phyloP scores from a whole-genome alignment of 139 green algal species.

The Chlorella sorokiniana region DNA sequence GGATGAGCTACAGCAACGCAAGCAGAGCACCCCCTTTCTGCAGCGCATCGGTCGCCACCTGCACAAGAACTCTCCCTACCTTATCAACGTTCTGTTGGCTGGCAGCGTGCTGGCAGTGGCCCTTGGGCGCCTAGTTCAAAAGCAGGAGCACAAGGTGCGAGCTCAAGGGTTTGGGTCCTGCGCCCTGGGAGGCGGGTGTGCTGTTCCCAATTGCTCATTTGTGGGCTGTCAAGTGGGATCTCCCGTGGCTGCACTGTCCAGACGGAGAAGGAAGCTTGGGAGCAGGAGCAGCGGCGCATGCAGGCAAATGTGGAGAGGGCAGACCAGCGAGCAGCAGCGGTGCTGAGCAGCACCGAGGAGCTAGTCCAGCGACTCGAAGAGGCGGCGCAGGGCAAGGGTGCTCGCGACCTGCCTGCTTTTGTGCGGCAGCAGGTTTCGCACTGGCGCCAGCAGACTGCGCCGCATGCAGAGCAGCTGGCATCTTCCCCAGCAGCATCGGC shows the following conservation, averaged over 20 bases:
- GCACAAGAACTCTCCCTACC: constrained; percentile 13
- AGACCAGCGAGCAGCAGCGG: background rate
- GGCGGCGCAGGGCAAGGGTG: background rate
- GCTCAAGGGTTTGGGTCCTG: no score
- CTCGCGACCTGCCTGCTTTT: background rate
- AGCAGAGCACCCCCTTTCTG: background rate
- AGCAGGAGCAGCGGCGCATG: constrained; percentile 29
- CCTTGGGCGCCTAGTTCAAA: constrained; percentile 40
- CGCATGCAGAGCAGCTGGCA: background rate
- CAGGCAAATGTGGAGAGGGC: background rate
- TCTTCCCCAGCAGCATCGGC: background rate
- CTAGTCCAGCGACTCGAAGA: constrained; percentile 10
- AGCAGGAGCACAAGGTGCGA: constrained; percentile 39
- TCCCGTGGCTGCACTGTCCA: background rate
- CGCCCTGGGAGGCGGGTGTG: background rate
- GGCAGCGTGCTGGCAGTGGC: constrained; percentile 51
- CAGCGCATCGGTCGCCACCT: constrained; percentile 40
- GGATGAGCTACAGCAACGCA: constrained; percentile 35
- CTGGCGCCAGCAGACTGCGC: background rate
- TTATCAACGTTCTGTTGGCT: constrained; percentile 46
- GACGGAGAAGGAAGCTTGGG: constrained; percentile 25
- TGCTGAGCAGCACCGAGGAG: constrained; percentile 5
- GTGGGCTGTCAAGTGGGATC: background rate
- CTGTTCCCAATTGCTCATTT: background rate
- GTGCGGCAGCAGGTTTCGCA: constrained; percentile 19